Conservation (phyloP, 169 alveolate species). For the Theileria equi region DNA sequence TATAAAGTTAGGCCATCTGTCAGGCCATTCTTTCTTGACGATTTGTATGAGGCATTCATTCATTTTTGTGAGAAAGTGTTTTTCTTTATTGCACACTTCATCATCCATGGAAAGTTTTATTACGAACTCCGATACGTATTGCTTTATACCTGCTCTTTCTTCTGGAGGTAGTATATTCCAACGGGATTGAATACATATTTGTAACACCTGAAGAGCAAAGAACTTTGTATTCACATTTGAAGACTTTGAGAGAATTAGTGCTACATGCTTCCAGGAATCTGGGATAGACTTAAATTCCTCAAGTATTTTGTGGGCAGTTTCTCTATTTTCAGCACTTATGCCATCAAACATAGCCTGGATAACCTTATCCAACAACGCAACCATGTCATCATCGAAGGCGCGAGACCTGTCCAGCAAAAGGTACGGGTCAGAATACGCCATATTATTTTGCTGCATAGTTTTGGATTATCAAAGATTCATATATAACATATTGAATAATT, state of each 20-base stretch:
- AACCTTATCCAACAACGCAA: constrained; percentile 79
- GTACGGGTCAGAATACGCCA: constrained; percentile 78
- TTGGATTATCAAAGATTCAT: too few relatives aligned
- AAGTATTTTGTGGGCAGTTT: constrained; percentile 82
- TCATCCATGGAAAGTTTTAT: constrained; percentile 76
- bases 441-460: too few relatives aligned
- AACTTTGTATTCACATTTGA: constrained; percentile 82
- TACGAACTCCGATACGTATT: constrained; percentile 80
- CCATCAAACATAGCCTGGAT: constrained; percentile 86
- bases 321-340: constrained; percentile 74
- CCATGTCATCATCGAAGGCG: constrained; percentile 82
- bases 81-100: constrained; percentile 71
- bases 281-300: constrained; percentile 84
- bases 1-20: constrained; percentile 97
- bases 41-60: constrained; percentile 84
- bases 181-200: constrained; percentile 81
- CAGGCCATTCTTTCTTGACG: constrained; percentile 98
- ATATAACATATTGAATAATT: too few relatives aligned
- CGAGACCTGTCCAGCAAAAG: constrained; percentile 78
- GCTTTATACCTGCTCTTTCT: constrained; percentile 81
- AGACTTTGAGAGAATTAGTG: constrained; percentile 81
- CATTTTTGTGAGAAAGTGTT: constrained; percentile 83
- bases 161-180: constrained; percentile 86
- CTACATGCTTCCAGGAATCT: constrained; percentile 88
- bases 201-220: constrained; percentile 84